Evolutionary conservation across 345 rosid species (phyloP), one percentile per base, ranked within the genome.

Genomic region (Euphorbia peplus): DNA sequence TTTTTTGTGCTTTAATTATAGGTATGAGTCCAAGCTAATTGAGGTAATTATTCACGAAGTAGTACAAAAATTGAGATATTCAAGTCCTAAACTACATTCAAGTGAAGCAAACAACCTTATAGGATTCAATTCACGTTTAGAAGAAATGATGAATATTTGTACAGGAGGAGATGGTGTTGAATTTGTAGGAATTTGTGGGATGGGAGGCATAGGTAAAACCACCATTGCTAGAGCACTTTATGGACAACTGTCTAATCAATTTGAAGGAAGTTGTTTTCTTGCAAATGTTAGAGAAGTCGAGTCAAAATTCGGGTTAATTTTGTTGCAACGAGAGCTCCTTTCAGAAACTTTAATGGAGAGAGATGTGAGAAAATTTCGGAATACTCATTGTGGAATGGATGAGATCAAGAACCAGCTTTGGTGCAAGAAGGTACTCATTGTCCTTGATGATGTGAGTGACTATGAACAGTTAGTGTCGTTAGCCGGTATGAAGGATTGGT

Each of bases 181-280:
- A 5, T 16, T 68, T 8, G 7, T 68, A 4, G 71, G 71, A 10
- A 57, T 68, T 46, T 68, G 56, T 15, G 71, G 71, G 26, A 68
- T 68, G 71, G 71, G 71, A 14, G 71, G 71, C 1, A 68, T 68
- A 4, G 71, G 71, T 9, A 68, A 68, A 8, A 68, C 64, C 1
- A 57, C 71, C 18, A 39, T 68, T 68, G 71, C 71, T n/a, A 42
- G 64, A 58, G 63, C 35, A 6, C 26, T 53, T 12, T 59, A 44
- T 29, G 71, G 48, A 0, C 30, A 52, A 30, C 3, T 57, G 7
- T 44, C 44, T 8, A 46, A 4, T 53, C 22, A 44, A 46, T 68
- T 68, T 44, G 71, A 68, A 57, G 71, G 56, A 44, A 26, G 56
- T 32, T 42, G 71, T 26, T 68, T 68, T 21, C 37, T 68, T 26